Percentiles rank a stretch among this genome's conserved stretches.
Conservation (phyloP, 2,329 filamentous ascomycete species). For the Xylaria sp. region DNA sequence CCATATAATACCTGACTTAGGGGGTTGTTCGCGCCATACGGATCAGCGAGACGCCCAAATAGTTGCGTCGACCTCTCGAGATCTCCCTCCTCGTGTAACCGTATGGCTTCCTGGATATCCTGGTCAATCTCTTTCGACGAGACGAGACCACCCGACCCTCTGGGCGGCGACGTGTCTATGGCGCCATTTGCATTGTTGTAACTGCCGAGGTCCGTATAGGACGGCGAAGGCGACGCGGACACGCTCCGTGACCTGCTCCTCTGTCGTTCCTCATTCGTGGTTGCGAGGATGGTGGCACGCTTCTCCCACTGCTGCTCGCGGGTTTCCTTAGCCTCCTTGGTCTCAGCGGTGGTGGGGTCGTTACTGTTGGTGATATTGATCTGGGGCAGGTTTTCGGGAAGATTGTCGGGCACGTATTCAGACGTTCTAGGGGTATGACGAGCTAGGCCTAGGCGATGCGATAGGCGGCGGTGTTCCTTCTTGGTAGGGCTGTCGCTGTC, state of each 20-base stretch:
- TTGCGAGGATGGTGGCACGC: constrained; percentile 87
- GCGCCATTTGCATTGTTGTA: constrained; percentile 33
- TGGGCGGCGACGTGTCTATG: constrained; percentile 16
- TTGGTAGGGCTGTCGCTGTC: constrained; percentile 41
- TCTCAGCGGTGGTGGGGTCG: constrained; percentile 16
- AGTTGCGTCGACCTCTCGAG: constrained; percentile 82
- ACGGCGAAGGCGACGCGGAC: constrained; percentile 36
- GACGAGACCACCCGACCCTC: constrained; percentile 49
- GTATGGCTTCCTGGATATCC: constrained; percentile 95
- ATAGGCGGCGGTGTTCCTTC: constrained; percentile 61
- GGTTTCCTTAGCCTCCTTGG: constrained; percentile 51
- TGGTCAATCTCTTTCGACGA: constrained; percentile 67
- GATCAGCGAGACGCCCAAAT: constrained; percentile 86
- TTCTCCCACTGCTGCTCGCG: constrained; percentile 87
- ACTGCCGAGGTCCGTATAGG: constrained; percentile 47
- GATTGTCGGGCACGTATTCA: constrained; percentile 78
- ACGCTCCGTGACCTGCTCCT: constrained; percentile 50
- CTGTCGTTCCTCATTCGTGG: constrained; percentile 63
- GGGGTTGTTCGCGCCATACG: constrained; percentile 86
- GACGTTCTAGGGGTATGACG: constrained; percentile 66
- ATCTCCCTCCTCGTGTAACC: constrained; percentile 86
- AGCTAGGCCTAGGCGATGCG: constrained; percentile 75
- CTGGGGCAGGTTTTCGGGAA: constrained; percentile 82
- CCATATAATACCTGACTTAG: constrained; percentile 96
- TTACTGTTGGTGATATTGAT: constrained; percentile 60